A percentile compares a stretch with the other conserved stretches of the same genome.
phyloP scores from a whole-genome alignment of 345 rosid species.

The Camelina laxa region DNA sequence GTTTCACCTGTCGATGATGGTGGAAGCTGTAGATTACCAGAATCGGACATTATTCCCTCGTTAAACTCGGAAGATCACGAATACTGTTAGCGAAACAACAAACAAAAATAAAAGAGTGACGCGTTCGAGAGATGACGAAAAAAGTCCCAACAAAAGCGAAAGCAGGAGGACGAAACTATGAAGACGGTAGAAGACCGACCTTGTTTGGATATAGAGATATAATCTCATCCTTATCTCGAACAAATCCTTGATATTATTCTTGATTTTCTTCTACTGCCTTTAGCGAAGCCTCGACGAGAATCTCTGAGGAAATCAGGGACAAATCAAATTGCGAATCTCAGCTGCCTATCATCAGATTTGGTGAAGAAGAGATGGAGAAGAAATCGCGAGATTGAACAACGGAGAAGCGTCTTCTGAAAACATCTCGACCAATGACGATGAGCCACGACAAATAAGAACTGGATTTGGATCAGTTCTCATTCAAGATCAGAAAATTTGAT shows the following conservation, averaged over 20 bases:
- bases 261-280: constrained; percentile 71
- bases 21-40: constrained; percentile 29
- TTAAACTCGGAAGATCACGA: constrained; percentile 21
- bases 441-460: too few relatives aligned
- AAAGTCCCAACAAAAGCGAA: not conserved
- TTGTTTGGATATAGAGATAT: constrained; percentile 33
- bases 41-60: constrained; percentile 23
- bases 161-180: constrained; percentile 2
- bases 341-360: constrained; percentile 17
- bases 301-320: constrained; percentile 47
- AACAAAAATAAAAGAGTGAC: constrained; percentile 24
- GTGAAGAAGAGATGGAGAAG: too few relatives aligned
- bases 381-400: constrained; percentile 44
- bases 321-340: constrained; percentile 10
- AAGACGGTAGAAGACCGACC: constrained; percentile 24
- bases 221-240: not conserved
- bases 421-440: too few relatives aligned
- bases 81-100: not conserved
- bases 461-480: too few relatives aligned
- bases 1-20: constrained; percentile 41
- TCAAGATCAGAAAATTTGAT: too few relatives aligned
- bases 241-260: too few relatives aligned
- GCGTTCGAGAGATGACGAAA: constrained; percentile 19
- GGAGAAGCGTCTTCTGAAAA: constrained; percentile 40
- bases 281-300: constrained; percentile 74